phyloP scores from a whole-genome alignment of 306 rosid genomes.

The Fagus crenata region DNA sequence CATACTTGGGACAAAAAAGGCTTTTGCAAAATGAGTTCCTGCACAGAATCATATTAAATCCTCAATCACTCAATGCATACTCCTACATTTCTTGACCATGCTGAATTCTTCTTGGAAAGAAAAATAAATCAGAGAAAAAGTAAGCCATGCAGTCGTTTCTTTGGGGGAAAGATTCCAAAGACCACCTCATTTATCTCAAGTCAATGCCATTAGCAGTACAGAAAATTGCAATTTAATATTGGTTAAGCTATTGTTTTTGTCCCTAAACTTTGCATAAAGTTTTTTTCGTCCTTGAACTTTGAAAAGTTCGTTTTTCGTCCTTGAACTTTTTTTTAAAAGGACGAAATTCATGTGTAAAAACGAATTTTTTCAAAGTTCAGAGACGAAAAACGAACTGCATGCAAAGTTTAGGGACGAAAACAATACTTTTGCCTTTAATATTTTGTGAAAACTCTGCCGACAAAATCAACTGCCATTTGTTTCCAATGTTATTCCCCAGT shows the following conservation, averaged over 20 bases:
- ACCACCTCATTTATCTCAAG: not conserved
- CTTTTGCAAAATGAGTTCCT: conserved; percentile 66
- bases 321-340: too few relatives aligned
- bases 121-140: not conserved
- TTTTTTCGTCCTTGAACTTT: too few relatives aligned
- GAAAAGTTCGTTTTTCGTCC: too few relatives aligned
- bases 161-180: not conserved
- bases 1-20: conserved; percentile 74
- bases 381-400: too few relatives aligned
- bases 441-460: not conserved
- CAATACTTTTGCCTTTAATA: not conserved
- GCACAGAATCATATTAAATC: conserved; percentile 19
- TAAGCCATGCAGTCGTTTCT: not conserved
- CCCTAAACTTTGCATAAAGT: too few relatives aligned
- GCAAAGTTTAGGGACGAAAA: too few relatives aligned
- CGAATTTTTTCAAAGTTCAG: not conserved
- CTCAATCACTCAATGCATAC: conserved; percentile 20
- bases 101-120: conserved; percentile 6
- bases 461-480: not conserved
- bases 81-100: conserved; percentile 13
- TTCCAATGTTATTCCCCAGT: not conserved
- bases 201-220: not conserved
- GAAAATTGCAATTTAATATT: too few relatives aligned
- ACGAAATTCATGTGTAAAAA: too few relatives aligned
- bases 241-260: too few relatives aligned